Evolutionary conservation across 305 asterid genomes (phyloP).

Genomic region (Lippia alba): DNA sequence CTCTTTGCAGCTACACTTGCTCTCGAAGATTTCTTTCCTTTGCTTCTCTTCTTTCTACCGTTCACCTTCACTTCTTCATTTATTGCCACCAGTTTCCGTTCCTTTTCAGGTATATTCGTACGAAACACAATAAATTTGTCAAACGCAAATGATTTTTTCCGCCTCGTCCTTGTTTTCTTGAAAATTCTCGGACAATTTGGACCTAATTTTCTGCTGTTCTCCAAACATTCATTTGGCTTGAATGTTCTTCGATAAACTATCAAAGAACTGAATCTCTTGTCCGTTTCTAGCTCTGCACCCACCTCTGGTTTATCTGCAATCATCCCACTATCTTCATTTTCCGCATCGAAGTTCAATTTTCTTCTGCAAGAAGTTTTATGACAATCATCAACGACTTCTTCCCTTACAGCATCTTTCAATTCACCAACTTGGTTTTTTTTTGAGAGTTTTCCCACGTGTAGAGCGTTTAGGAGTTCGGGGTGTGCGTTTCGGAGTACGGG

Average conservation of each 20-base stretch:
- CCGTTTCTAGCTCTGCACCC: background rate
- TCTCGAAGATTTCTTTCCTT: background rate
- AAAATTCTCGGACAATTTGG: constrained; percentile 33
- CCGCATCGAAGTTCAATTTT: constrained; percentile 36
- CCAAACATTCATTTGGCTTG: constrained; percentile 24
- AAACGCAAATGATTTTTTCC: constrained; percentile 18
- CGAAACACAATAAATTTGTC: constrained; percentile 11
- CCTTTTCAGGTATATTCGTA: constrained; percentile 19
- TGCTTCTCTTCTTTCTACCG: constrained; percentile 34
- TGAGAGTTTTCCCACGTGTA: constrained; percentile 12
- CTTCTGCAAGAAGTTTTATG: constrained; percentile 33
- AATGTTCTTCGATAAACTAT: constrained; percentile 20
- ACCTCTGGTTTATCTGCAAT: background rate
- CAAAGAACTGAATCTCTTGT: background rate
- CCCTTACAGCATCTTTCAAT: background rate
- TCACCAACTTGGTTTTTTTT: background rate
- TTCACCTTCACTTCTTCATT: constrained; percentile 21
- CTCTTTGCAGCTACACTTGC: background rate
- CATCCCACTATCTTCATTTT: constrained; percentile 14
- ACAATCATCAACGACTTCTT: constrained; percentile 18
- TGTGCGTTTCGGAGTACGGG: constrained; percentile 33
- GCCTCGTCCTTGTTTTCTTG: constrained; percentile 42
- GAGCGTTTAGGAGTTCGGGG: constrained; percentile 29
- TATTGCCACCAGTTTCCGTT: constrained; percentile 21
- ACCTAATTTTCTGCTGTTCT: constrained; percentile 41